These are phyloP conservation scores for Aristolochia contorta DNA, from an alignment of 164 flowering plant species.

Conservation along the genomic window DNA sequence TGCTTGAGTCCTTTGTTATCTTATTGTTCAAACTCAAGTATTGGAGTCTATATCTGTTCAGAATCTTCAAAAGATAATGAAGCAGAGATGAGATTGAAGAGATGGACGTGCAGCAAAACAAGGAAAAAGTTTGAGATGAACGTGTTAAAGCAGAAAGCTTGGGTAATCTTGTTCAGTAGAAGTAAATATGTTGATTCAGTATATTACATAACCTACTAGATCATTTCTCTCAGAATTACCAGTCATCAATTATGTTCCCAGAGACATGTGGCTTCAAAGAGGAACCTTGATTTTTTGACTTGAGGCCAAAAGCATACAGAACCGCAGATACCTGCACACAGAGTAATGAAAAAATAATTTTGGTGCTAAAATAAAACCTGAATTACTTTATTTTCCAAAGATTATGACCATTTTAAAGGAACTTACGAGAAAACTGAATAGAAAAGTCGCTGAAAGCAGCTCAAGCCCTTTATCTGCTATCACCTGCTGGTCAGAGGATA, in stretches of 20 bases:
- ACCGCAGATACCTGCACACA: conserved; percentile 40
- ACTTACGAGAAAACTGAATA: conserved; percentile 68
- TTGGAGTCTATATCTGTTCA: too few species aligned
- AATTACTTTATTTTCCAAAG: neutral
- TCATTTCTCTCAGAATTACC: conserved; percentile 27
- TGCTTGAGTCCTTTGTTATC: too few species aligned
- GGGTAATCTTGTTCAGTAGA: too few species aligned
- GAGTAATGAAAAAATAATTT: neutral
- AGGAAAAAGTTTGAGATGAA: too few species aligned
- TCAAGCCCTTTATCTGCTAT: conserved; percentile 73
- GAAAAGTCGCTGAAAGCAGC: conserved; percentile 60
- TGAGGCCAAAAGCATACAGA: conserved; percentile 54
- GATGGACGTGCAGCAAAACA: too few species aligned
- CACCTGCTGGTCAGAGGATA: conserved; percentile 25
- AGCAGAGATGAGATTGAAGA: too few species aligned
- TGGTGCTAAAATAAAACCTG: neutral
- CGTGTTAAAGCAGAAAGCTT: too few species aligned
- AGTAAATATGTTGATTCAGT: too few species aligned
- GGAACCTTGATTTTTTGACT: conserved; percentile 45
- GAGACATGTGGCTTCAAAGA: conserved; percentile 72
- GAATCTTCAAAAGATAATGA: too few species aligned
- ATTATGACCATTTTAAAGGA: neutral
- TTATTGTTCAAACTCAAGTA: too few species aligned
- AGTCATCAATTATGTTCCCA: conserved; percentile 69
- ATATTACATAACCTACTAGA: too few species aligned